A percentile compares a stretch with the other conserved stretches of the same genome.
phyloP scores from a whole-genome alignment of 192 early-diverging fungal species.

The Backusella tuberculispora region DNA sequence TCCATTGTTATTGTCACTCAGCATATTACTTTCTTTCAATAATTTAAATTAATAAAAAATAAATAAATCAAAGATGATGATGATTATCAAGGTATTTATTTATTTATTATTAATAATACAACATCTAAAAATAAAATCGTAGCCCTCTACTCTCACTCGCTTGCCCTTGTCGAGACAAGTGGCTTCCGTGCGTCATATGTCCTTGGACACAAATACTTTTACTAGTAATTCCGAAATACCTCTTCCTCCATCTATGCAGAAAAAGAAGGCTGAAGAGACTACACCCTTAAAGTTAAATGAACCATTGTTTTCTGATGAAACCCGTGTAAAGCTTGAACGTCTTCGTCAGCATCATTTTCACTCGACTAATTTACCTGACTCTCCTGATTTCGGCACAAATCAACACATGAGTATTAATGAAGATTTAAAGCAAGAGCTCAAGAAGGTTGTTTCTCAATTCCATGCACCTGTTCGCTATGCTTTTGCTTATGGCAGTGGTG shows the following conservation, averaged over 20 bases:
- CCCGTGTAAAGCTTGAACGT: conserved; percentile 23
- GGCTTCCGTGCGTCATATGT: conserved; percentile 15
- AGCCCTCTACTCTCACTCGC: neutral
- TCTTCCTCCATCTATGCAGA: conserved; percentile 22
- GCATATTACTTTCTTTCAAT: conserved; percentile 6
- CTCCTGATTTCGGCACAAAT: conserved; percentile 63
- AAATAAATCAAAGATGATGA: conserved; percentile 1
- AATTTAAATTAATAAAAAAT: neutral
- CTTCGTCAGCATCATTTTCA: conserved; percentile 38
- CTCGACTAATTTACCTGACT: conserved; percentile 42
- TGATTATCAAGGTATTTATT: conserved; percentile 12
- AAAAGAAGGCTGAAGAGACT: conserved; percentile 3
- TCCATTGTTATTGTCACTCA: neutral
- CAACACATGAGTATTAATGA: conserved; percentile 62
- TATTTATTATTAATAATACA: neutral
- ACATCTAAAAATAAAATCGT: neutral
- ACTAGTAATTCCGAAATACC: neutral
- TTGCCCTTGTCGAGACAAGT: neutral
- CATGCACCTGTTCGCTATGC: conserved; percentile 75
- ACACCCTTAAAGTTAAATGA: neutral
- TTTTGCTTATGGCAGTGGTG: conserved; percentile 95
- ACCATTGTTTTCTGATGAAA: conserved; percentile 28
- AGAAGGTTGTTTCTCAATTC: conserved; percentile 50
- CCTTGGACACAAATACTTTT: conserved; percentile 12
- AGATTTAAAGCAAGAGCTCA: conserved; percentile 52